A percentile compares a stretch with the other conserved stretches of the same genome.
phyloP scores from a whole-genome alignment of 805 yeast species.

The Candida palmyrensis region DNA sequence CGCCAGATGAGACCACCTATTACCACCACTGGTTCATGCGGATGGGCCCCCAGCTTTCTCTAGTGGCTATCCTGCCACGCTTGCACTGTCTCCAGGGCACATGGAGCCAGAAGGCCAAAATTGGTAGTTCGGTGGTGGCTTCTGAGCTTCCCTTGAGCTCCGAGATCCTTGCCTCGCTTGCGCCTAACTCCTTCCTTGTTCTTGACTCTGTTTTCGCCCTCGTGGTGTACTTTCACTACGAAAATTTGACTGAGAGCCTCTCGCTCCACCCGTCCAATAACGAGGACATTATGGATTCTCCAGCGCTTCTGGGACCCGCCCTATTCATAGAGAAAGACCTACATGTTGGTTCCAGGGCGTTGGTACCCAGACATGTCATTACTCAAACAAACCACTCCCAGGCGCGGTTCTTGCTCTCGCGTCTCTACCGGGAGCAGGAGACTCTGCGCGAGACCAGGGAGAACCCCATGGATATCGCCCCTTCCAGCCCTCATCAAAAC shows the following conservation, averaged over 20 bases:
- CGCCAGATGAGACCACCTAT: constrained; percentile 43
- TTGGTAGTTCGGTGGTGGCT: constrained; percentile 1
- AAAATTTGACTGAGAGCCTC: constrained; percentile 8
- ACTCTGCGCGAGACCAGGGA: no score
- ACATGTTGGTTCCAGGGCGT: constrained; percentile 6
- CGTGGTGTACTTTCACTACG: constrained; percentile 17
- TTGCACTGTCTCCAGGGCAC: neutral
- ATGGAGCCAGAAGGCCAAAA: neutral
- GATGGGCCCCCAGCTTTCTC: constrained; percentile 12
- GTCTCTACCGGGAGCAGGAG: no score
- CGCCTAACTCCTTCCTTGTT: constrained; percentile 14
- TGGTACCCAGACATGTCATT: constrained; percentile 20
- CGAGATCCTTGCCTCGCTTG: constrained; percentile 8
- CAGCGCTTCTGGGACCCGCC: constrained; percentile 2
- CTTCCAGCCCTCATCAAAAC: no score
- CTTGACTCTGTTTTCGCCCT: constrained; percentile 25
- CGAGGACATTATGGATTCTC: constrained; percentile 10
- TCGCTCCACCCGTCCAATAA: constrained; percentile 25
- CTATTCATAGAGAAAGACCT: constrained; percentile 9
- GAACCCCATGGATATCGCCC: no score
- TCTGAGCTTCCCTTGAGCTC: constrained; percentile 16
- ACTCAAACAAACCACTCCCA: constrained; percentile 36
- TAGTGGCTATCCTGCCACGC: constrained; percentile 23
- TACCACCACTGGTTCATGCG: constrained; percentile 29
- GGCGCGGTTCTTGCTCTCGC: constrained; percentile 26